Evolutionary conservation across 495 filamentous ascomycete genomes (phyloP), one percentile per base, ranked within the genome.

Genomic region (Penicillium bialowiezense): DNA sequence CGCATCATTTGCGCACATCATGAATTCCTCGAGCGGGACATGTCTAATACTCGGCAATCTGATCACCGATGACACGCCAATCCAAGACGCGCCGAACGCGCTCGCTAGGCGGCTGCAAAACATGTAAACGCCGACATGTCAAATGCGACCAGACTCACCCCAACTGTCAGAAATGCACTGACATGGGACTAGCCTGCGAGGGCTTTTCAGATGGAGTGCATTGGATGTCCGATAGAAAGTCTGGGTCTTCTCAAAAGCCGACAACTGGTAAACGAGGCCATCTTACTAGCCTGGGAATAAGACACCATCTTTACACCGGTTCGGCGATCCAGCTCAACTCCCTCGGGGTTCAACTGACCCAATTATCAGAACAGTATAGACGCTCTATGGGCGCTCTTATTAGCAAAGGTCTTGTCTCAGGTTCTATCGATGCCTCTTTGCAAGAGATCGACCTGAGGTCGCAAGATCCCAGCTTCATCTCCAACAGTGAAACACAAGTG

Each of bases 141-240:
- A 26, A 26, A 51, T 60, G 69, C 42, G 67, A 72, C 53, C 64
- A 68, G 45, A 44, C 51, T 13, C 55, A 59, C n/a, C 69, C 69
- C 4, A 15, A 44, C 13, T 72, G 69, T 24, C 38, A 50, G 8
- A 58, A 44, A 8, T 68, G 65, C 44, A 39, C 21, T 0, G 41
- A 53, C 2, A 34, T 51, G 10, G 63, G 60, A 0, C 35, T 59
- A n/a, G 19, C 21, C 0, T 66, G 63, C 13, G 63, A 66, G 13
- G 56, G 59, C 9, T 60, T 57, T 31, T 28, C 56, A n/a, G 53
- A 49, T 29, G 51, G 61, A 8, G 48, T 66, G 18, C 55, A 51
- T 13, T 59, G 53, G 58, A 58, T 59, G 37, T 39, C 23, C 23
- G 23, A 26, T 26, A 26, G 8, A 26, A 26, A 26, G 23, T 8